Evolutionary conservation across 306 rosid genomes (phyloP), one percentile per base, ranked within the genome.

Genomic region (Gastrolobium bilobum): DNA sequence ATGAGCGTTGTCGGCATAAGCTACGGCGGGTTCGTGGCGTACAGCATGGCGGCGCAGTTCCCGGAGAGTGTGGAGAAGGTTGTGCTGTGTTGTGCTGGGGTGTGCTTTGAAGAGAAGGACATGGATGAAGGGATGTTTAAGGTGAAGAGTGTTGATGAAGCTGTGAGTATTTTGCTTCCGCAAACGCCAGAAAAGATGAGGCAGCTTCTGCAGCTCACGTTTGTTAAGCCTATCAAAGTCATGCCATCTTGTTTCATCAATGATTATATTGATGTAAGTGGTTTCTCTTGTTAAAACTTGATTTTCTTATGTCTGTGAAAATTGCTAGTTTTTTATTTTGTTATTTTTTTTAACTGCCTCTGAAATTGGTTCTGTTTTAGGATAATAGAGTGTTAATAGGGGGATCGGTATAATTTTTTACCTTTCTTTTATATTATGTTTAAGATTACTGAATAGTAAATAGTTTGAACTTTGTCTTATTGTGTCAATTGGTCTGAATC

Each of bases 11-110:
- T 81, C 0, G 99, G 99, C 3, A 50, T 94, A 6, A 94, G 99
- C 78, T 94, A 94, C 64, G 99, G 99, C 2, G 99, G 99, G 1
- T 91, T 94, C 30, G 99, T 94, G 51, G 97, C 85, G 0, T 94
- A 89, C 76, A 89, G 95, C 68, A 38, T 94, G 88, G 97, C 92
- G 7, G 88, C 91, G 26, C 95, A 87, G 87, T 94, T 92, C 44
- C 81, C 85, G 14, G 95, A 92, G 75, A 81, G 86, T 39, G 29
- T 94, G 68, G 95, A 85, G 31, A 86, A 89, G 56, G 60, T 94
- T 64, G 97, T 88, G 80, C 59, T 94, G 3, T 92, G 97, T 56
- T 92, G 97, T 42, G 81, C 97, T 13, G 99, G 99, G 7, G 93
- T 94, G 48, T 84, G 91, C 52, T 37, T 86, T 72, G 99, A 94